These are phyloP conservation scores for Piper betle DNA, from an alignment of 164 flowering plant species.

Conservation along the genomic window DNA sequence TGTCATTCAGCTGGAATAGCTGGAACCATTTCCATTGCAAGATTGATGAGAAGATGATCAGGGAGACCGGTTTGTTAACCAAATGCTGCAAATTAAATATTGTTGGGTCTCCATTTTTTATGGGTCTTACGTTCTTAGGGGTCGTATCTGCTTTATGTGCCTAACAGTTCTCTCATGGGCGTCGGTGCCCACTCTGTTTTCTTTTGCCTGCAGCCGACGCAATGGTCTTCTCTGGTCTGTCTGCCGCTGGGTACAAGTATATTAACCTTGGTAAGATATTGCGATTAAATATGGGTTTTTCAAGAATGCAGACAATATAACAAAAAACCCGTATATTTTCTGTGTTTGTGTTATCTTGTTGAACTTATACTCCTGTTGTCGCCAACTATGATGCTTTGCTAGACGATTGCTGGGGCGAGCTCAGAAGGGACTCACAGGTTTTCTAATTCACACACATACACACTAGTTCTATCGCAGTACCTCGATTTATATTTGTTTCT, in stretches of 20 bases:
- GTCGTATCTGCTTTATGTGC: neutral
- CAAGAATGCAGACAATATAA: too few species aligned
- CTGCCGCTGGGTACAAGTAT: constrained; percentile 36
- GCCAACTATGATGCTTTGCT: neutral
- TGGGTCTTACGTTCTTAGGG: neutral
- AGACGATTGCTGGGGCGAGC: constrained; percentile 78
- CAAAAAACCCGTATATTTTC: too few species aligned
- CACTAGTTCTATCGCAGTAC: neutral
- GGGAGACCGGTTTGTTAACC: constrained; percentile 6
- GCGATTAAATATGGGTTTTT: neutral
- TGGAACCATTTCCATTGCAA: constrained; percentile 10
- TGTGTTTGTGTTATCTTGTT: neutral
- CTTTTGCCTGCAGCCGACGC: constrained; percentile 39
- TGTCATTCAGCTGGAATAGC: constrained; percentile 10
- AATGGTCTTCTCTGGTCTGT: constrained; percentile 44
- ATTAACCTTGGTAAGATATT: constrained; percentile 37
- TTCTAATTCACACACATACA: neutral
- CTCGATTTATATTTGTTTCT: neutral
- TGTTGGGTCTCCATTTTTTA: neutral
- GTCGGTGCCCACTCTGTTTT: neutral
- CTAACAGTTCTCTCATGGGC: neutral
- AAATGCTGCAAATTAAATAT: neutral
- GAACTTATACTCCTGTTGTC: too few species aligned
- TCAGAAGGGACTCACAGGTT: constrained; percentile 46
- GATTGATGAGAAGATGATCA: constrained; percentile 8